Evolutionary conservation across 768 basidiomycete genomes (phyloP).

Genomic region (Neoboletus brunneissimus): DNA sequence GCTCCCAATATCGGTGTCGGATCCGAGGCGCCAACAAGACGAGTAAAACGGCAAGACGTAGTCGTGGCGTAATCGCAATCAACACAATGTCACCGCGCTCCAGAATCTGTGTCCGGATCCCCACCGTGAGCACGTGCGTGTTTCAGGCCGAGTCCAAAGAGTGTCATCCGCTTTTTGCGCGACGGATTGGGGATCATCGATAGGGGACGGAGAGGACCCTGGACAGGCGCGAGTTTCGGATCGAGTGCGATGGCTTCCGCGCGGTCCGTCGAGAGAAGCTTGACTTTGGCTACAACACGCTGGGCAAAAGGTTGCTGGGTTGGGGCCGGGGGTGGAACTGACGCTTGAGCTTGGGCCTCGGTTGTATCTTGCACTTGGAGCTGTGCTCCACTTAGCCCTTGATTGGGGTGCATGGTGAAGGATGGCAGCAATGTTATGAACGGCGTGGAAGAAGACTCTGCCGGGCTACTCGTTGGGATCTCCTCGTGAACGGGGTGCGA

Average conservation of each 20-base stretch:
- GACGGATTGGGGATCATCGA: conserved; percentile 22
- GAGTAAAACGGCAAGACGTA: neutral
- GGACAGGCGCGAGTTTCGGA: conserved; percentile 34
- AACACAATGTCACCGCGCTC: conserved; percentile 2
- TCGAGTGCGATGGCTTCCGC: conserved; percentile 27
- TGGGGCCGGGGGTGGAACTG: neutral
- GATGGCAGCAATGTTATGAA: conserved; percentile 12
- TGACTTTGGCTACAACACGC: conserved; percentile 16
- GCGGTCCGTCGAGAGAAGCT: conserved; percentile 24
- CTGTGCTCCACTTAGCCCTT: neutral
- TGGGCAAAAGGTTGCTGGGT: conserved; percentile 6
- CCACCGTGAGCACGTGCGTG: neutral
- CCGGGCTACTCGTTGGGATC: conserved; percentile 4
- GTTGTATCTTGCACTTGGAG: neutral
- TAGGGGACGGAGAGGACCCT: conserved; percentile 31
- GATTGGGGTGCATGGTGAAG: conserved; percentile 9
- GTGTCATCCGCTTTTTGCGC: conserved; percentile 12
- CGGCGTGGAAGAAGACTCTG: conserved; percentile 15
- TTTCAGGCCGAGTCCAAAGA: conserved; percentile 24
- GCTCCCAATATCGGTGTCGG: neutral
- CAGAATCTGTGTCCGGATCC: neutral
- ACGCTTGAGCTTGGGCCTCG: neutral
- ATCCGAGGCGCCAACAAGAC: neutral
- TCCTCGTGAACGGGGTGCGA: conserved; percentile 3
- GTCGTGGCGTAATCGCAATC: neutral